These are phyloP conservation scores for Albizia julibrissin DNA, from an alignment of 306 rosid species.

Conservation along the genomic window DNA sequence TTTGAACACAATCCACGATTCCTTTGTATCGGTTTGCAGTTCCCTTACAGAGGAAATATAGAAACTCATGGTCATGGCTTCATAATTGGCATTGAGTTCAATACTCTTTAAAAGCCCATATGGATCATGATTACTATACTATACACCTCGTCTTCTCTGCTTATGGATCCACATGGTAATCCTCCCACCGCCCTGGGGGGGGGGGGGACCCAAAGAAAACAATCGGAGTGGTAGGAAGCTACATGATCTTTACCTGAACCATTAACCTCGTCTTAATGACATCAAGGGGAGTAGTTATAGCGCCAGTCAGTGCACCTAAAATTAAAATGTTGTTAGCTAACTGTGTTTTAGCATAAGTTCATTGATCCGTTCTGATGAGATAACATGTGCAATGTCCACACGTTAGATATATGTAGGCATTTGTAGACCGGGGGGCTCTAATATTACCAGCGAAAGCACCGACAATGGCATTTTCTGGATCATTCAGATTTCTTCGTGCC, in stretches of 20 bases:
- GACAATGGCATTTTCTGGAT: conserved; percentile 89
- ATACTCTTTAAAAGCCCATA: conserved; percentile 15
- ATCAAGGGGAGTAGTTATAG: conserved; percentile 92
- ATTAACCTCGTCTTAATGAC: conserved; percentile 92
- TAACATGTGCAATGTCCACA: background rate
- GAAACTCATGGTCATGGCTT: conserved; percentile 29
- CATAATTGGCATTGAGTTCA: conserved; percentile 28
- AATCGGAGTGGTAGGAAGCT: background rate
- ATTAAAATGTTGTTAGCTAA: conserved; percentile 10
- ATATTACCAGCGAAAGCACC: conserved; percentile 94
- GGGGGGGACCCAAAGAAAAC: background rate
- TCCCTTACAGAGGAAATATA: conserved; percentile 58
- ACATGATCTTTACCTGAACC: conserved; percentile 69
- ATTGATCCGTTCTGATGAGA: conserved; percentile 7
- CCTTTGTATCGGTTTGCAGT: conserved; percentile 83
- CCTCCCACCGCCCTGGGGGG: no score
- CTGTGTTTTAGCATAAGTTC: conserved; percentile 14
- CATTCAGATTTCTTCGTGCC: conserved; percentile 81
- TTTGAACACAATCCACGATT: conserved; percentile 85
- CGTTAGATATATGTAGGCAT: background rate
- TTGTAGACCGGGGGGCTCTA: background rate
- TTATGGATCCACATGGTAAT: background rate
- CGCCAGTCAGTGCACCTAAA: conserved; percentile 93
- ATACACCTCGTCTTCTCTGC: background rate
- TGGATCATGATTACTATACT: conserved; percentile 20